These are phyloP conservation scores for Trichophyton mentagrophytes DNA, from an alignment of 2,329 filamentous ascomycete species.

Conservation along the genomic window DNA sequence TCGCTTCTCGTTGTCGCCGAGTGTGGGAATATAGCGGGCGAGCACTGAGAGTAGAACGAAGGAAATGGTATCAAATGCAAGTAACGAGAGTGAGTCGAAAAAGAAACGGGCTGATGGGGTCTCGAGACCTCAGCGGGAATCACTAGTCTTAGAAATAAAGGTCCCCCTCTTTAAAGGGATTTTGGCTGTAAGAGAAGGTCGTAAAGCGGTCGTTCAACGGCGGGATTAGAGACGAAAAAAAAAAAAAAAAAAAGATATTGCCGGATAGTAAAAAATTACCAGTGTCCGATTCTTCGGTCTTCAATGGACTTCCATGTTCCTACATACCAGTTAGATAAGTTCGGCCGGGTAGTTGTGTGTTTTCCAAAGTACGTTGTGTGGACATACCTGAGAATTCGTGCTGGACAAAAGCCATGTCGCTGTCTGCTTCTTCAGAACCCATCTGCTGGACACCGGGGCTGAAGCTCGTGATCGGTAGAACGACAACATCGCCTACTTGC, in stretches of 20 bases:
- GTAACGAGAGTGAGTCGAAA: background rate
- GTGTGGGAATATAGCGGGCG: background rate
- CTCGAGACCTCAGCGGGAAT: background rate
- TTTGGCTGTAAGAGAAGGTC: background rate
- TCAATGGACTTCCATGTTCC: constrained; percentile 65
- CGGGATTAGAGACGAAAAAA: background rate
- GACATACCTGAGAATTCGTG: constrained; percentile 79
- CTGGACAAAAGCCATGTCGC: constrained; percentile 95
- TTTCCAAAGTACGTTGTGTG: background rate
- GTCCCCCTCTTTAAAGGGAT: background rate
- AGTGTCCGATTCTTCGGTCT: constrained; percentile 52
- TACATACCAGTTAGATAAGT: constrained; percentile 21
- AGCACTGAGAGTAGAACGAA: background rate
- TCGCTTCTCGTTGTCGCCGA: background rate
- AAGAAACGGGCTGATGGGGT: background rate
- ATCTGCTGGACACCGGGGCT: constrained; percentile 90
- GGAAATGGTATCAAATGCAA: background rate
- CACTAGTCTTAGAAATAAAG: background rate
- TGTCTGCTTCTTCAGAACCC: constrained; percentile 74
- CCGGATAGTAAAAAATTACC: too few relatives aligned
- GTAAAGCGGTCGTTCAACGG: background rate
- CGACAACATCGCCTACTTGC: constrained; percentile 83
- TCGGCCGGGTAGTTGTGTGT: background rate
- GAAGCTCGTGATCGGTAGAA: constrained; percentile 93
- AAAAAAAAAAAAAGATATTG: background rate